A percentile compares a stretch with the other conserved stretches of the same genome.
These are phyloP conservation scores for Coniferiporia weirii DNA, from an alignment of 1,284 basidiomycete species.

Conservation along the genomic window DNA sequence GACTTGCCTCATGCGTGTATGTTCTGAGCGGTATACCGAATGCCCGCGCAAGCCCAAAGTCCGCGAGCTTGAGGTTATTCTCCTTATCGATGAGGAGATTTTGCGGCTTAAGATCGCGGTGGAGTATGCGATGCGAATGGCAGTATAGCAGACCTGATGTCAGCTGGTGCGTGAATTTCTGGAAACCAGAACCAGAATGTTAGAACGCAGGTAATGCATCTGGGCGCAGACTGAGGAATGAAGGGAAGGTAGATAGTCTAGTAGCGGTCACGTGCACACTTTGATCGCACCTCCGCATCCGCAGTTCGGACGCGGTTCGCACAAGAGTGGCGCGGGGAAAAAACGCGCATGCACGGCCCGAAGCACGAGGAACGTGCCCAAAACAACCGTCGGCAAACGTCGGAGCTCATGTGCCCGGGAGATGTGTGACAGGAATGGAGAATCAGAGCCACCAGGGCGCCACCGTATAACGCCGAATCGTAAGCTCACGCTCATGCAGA, in stretches of 20 bases:
- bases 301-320: not conserved
- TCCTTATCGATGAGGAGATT: slow-evolving; percentile 92
- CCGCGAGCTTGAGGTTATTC: slow-evolving; percentile 91
- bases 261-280: slow-evolving; percentile 14
- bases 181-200: slow-evolving; percentile 12
- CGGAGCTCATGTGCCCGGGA: not conserved
- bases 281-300: not conserved
- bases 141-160: slow-evolving; percentile 89
- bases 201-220: not conserved
- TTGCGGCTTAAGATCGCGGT: slow-evolving; percentile 97
- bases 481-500: not conserved
- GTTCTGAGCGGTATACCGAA: slow-evolving; percentile 98
- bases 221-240: not conserved
- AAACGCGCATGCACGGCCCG: slow-evolving; percentile 8
- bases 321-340: not conserved
- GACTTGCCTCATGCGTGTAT: slow-evolving; percentile 90
- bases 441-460: slow-evolving; percentile 23
- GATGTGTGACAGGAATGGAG: not conserved
- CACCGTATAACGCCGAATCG: not conserved
- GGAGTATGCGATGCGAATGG: slow-evolving; percentile 93
- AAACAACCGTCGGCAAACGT: not conserved
- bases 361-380: slow-evolving; percentile 5
- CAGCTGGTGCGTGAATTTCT: slow-evolving; percentile 91
- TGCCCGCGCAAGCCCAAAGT: slow-evolving; percentile 94
- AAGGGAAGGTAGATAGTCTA: not conserved